Conservation (phyloP, 2,329 filamentous ascomycete genomes). For the Colletotrichum caudatum region DNA sequence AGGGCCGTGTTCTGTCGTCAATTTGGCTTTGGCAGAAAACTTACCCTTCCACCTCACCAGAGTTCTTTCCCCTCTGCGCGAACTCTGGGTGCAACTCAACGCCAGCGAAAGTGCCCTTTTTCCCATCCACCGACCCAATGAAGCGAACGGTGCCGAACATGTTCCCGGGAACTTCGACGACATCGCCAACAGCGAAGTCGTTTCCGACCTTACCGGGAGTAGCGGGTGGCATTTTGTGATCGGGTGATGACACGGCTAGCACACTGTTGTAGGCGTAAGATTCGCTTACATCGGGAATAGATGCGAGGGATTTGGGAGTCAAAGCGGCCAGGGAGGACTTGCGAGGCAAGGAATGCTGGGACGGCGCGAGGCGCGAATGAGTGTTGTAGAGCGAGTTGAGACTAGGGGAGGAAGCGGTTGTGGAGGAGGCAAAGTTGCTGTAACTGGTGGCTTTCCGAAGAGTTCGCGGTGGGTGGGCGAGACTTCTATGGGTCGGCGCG, state of each 20-base stretch:
- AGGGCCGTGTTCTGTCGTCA: slow-evolving; percentile 30
- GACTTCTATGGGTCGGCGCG: slow-evolving; percentile 41
- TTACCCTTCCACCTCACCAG: slow-evolving; percentile 94
- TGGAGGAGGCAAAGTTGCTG: slow-evolving; percentile 49
- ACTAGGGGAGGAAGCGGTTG: slow-evolving; percentile 69
- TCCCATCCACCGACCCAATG: slow-evolving; percentile 86
- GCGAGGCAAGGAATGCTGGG: slow-evolving; percentile 64
- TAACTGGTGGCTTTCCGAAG: slow-evolving; percentile 57
- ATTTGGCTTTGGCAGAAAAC: slow-evolving; percentile 46
- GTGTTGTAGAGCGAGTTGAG: slow-evolving; percentile 64
- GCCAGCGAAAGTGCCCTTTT: slow-evolving; percentile 91
- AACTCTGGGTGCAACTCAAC: slow-evolving; percentile 89
- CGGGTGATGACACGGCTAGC: slow-evolving; percentile 57
- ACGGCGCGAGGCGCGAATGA: slow-evolving; percentile 60
- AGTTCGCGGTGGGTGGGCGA: slow-evolving; percentile 48
- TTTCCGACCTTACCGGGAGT: slow-evolving; percentile 67
- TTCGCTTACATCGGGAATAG: slow-evolving; percentile 75
- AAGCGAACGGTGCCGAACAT: slow-evolving; percentile 94
- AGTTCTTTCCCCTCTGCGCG: slow-evolving; percentile 90
- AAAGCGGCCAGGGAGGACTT: slow-evolving; percentile 80
- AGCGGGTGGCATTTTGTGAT: slow-evolving; percentile 63
- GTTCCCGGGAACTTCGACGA: slow-evolving; percentile 90
- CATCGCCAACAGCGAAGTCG: slow-evolving; percentile 79
- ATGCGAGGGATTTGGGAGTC: slow-evolving; percentile 71
- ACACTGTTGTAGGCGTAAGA: slow-evolving; percentile 71